phyloP scores from a whole-genome alignment of 2,329 filamentous ascomycete genomes.

The Parafenestella ontariensis region DNA sequence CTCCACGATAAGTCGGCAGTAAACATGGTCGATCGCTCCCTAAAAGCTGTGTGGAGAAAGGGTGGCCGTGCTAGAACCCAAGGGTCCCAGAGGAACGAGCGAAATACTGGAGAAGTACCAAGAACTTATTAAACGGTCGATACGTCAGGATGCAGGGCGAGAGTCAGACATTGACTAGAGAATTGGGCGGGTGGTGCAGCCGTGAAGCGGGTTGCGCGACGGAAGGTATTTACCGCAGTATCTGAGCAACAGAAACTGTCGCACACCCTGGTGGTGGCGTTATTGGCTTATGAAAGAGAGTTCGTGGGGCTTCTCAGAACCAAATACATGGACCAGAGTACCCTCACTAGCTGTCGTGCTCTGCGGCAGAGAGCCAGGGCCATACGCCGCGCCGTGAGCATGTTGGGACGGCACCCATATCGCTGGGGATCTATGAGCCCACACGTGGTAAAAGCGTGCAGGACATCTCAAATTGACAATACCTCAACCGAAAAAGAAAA shows the following conservation, averaged over 20 bases:
- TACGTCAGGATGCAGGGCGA: slow-evolving; percentile 25
- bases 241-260: slow-evolving; percentile 24
- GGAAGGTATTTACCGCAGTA: slow-evolving; percentile 30
- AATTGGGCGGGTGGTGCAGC: slow-evolving; percentile 28
- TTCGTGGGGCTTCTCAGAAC: slow-evolving; percentile 17
- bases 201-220: slow-evolving; percentile 31
- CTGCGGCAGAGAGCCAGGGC: slow-evolving; percentile 16
- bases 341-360: slow-evolving; percentile 22
- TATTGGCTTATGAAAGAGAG: slow-evolving; percentile 32
- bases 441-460: slow-evolving; percentile 39
- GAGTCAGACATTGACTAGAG: slow-evolving; percentile 29
- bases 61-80: slow-evolving; percentile 17
- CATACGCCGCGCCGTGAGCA: slow-evolving; percentile 13
- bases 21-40: slow-evolving; percentile 41
- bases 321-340: slow-evolving; percentile 8
- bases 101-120: neutral
- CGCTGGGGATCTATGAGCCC: slow-evolving; percentile 22
- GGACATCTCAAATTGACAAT: slow-evolving; percentile 18
- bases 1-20: slow-evolving; percentile 49
- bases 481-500: slow-evolving; percentile 20
- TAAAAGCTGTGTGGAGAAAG: slow-evolving; percentile 2
- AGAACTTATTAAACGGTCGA: neutral
- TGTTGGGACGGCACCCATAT: slow-evolving; percentile 3
- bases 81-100: slow-evolving; percentile 12
- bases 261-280: slow-evolving; percentile 38